These are phyloP conservation scores for Ceratobasidium papillatum DNA, from an alignment of 1,284 basidiomycete genomes.

Conservation along the genomic window DNA sequence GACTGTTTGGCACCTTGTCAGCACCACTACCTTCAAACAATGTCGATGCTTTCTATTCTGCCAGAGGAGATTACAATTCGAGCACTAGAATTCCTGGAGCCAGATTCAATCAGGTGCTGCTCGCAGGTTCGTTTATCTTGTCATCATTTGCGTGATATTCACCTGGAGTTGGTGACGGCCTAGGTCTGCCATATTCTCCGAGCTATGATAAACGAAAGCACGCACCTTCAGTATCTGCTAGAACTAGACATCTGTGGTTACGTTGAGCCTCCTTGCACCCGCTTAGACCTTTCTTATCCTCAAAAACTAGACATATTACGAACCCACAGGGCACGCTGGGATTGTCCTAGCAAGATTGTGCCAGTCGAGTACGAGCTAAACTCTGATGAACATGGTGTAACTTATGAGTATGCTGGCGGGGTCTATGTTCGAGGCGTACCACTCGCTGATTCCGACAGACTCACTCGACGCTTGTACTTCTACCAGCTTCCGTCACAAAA, in stretches of 20 bases:
- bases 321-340: constrained; percentile 1
- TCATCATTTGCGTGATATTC: not conserved
- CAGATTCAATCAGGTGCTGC: not conserved
- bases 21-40: not conserved
- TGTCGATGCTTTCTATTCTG: not conserved
- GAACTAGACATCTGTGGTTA: constrained; percentile 2
- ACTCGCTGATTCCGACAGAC: not conserved
- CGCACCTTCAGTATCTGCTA: constrained; percentile 11
- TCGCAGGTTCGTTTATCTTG: not conserved
- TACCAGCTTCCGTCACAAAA: constrained; percentile 19
- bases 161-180: not conserved
- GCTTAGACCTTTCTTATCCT: not conserved
- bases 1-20: not conserved
- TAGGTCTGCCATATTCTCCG: constrained; percentile 8
- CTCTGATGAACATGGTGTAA: not conserved
- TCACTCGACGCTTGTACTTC: not conserved
- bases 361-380: not conserved
- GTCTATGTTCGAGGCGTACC: constrained; percentile 9
- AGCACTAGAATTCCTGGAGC: not conserved
- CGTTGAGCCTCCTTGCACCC: not conserved
- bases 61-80: constrained; percentile 9
- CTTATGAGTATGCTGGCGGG: constrained; percentile 22
- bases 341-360: not conserved
- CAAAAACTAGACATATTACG: constrained; percentile 10
- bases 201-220: not conserved